Base-by-base conservation (phyloP, 257 asterid species). In the Ehretia macrophylla region DNA sequence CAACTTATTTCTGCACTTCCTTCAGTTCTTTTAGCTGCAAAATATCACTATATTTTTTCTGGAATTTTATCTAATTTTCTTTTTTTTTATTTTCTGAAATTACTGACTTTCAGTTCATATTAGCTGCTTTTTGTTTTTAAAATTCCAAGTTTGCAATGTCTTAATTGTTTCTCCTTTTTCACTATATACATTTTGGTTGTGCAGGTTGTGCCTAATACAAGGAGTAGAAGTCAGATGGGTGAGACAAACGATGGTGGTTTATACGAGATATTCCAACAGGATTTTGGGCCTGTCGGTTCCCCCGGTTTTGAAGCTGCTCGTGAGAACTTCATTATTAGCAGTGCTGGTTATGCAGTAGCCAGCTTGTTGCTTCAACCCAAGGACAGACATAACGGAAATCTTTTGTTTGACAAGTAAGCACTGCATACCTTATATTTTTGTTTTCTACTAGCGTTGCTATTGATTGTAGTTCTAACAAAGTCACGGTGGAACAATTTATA, bases 161-260 rank as follows among this genome's bases (percentile, higher is more conserved):
- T 52, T 14, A 13, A 49, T 6, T 16, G 52, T 49, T 51, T 52
- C 39, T 52, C 17, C 4, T 49, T 2, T 49, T 49, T 49, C 10
- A 49, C 11, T 49, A 17, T n/a, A 48, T 11, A 17, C 27, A 17
- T 49, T 49, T 49, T 52, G 56, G 38, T 52, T 52, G 38, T 72
- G 77, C 81, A 94, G 99, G 99, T 94, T 59, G 97, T 87, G 63
- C 97, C 97, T 69, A 90, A 94, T 68, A 62, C 99, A 22, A 72
- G 99, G 65, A 94, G 99, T 81, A 85, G 99, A 82, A 94, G 99
- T 72, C 99, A 94, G 85, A 94, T 94, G 99, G 99, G 99, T 61
- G 99, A 94, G 90, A 94, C 95, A 55, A 94, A 93, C 49, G 99
- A 94, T 66, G 99, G 99, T 77, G 99, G 99, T 71, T 77, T 94